These are phyloP conservation scores for Diversispora epigaea DNA, from an alignment of 192 early-diverging fungal genomes.

Conservation along the genomic window DNA sequence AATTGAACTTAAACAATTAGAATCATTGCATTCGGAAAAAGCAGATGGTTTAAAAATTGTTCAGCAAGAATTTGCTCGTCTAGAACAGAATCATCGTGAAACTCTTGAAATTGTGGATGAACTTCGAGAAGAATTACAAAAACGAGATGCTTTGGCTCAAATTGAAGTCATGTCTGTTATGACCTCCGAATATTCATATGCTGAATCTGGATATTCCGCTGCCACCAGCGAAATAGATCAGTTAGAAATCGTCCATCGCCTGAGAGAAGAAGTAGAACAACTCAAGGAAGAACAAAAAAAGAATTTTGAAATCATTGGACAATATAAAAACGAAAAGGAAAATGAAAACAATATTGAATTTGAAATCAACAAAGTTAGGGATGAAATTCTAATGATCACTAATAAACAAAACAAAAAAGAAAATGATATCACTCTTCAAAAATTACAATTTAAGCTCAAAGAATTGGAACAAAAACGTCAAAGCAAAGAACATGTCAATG, in stretches of 20 bases:
- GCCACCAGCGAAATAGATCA: constrained; percentile 31
- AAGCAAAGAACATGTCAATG: constrained; percentile 15
- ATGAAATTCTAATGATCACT: not conserved
- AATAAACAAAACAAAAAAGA: not conserved
- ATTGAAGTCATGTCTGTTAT: constrained; percentile 30
- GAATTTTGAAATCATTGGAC: constrained; percentile 7
- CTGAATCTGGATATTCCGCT: constrained; percentile 4
- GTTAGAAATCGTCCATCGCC: constrained; percentile 30
- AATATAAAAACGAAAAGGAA: not conserved
- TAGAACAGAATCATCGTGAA: constrained; percentile 26
- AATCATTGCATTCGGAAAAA: constrained; percentile 27
- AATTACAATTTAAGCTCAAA: constrained; percentile 22
- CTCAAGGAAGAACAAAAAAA: constrained; percentile 29
- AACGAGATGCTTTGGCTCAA: constrained; percentile 28
- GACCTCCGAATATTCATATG: constrained; percentile 25
- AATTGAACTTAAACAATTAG: constrained; percentile 33
- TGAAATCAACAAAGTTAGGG: not conserved
- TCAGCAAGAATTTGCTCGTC: constrained; percentile 29
- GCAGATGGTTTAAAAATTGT: constrained; percentile 22
- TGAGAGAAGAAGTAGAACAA: constrained; percentile 30
- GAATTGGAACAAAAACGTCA: constrained; percentile 23
- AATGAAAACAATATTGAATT: constrained; percentile 12
- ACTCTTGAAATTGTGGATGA: constrained; percentile 32
- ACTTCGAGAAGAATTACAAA: constrained; percentile 31
- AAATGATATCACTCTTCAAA: not conserved